A percentile compares a stretch with the other conserved stretches of the same genome.
Conservation (phyloP, 768 basidiomycete genomes). For the Lactarius quietus region DNA sequence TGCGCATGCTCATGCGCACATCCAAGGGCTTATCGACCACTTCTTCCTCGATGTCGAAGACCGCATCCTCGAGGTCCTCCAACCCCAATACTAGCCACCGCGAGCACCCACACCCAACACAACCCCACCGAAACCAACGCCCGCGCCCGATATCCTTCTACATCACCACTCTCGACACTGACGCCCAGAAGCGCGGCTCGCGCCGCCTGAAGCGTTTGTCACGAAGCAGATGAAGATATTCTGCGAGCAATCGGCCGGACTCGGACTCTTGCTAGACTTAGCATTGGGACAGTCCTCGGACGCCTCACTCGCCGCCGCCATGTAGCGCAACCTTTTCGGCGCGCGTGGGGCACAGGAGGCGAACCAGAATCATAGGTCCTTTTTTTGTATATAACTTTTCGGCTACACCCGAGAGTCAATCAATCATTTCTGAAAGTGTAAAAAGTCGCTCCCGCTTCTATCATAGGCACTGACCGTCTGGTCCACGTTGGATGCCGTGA, state of each 20-base stretch:
- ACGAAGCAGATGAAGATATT: conserved; percentile 88
- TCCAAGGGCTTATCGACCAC: conserved; percentile 86
- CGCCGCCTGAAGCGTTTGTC: conserved; percentile 75
- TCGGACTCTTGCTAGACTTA: conserved; percentile 75
- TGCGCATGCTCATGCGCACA: conserved; percentile 84
- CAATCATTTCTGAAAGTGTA: too few species aligned
- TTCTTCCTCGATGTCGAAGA: conserved; percentile 95
- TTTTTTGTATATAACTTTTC: too few species aligned
- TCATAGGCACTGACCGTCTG: too few species aligned
- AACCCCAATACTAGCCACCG: conserved; percentile 30
- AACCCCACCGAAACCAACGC: conserved; percentile 30
- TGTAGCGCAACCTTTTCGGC: conserved; percentile 92
- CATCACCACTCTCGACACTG: neutral
- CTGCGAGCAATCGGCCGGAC: conserved; percentile 87
- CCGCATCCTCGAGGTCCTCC: conserved; percentile 69
- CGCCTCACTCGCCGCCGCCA: conserved; percentile 75
- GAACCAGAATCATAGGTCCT: too few species aligned
- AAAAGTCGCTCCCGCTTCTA: too few species aligned
- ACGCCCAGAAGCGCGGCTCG: conserved; percentile 34
- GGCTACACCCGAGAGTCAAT: too few species aligned
- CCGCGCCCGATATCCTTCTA: conserved; percentile 23
- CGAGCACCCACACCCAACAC: conserved; percentile 30
- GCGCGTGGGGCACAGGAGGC: conserved; percentile 76
- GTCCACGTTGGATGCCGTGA: too few species aligned
- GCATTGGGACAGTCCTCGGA: conserved; percentile 66